Conservation (phyloP, 208 protist genomes). For the Trypanosoma platydactyli region DNA sequence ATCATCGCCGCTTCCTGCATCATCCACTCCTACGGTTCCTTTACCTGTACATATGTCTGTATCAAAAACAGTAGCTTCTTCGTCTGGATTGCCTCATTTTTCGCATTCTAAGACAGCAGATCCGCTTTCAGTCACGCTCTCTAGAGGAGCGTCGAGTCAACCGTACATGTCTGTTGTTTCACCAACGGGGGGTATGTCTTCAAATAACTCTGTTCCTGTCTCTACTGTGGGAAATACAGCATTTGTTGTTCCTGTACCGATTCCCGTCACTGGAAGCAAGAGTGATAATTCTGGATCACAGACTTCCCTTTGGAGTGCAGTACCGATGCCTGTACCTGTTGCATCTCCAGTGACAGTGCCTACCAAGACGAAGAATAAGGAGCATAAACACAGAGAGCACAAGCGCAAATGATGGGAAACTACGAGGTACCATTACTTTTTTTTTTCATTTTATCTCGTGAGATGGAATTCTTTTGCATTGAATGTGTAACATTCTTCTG, state of each 20-base stretch:
- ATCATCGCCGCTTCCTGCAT: conserved; percentile 8
- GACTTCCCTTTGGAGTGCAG: background rate
- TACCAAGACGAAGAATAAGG: conserved; percentile 11
- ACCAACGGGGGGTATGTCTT: background rate
- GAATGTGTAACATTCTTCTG: too few species aligned
- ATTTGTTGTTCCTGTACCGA: background rate
- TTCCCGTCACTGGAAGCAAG: background rate
- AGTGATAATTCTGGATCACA: background rate
- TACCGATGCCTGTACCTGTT: conserved; percentile 28
- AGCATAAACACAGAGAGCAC: conserved; percentile 20
- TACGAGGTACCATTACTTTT: background rate
- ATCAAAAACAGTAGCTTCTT: background rate
- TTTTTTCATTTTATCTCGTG: conserved; percentile 10
- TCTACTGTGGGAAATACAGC: background rate
- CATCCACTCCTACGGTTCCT: conserved; percentile 24
- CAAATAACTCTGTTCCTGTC: background rate
- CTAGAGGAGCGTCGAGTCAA: background rate
- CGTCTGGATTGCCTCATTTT: background rate
- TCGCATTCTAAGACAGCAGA: background rate
- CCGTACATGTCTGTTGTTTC: background rate
- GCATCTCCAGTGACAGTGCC: background rate
- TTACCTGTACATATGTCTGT: conserved; percentile 22
- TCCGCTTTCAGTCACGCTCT: background rate
- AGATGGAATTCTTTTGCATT: background rate
- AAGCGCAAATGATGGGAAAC: conserved; percentile 6